phyloP scores from a whole-genome alignment of 148 eudicot species.

The Rhododendron mucronatum region DNA sequence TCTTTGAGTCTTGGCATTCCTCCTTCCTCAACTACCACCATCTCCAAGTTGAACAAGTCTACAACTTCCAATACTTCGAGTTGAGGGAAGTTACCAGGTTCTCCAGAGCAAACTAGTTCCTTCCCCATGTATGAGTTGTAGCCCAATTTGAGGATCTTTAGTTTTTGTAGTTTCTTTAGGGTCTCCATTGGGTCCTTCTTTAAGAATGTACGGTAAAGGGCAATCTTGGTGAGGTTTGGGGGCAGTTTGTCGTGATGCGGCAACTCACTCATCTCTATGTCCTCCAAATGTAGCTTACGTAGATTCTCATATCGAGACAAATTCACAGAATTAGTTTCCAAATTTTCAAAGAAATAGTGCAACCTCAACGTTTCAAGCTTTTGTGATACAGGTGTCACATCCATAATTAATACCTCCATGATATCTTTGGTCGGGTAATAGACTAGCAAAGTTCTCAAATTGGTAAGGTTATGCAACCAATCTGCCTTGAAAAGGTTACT shows the following conservation, averaged over 20 bases:
- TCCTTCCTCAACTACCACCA: no score
- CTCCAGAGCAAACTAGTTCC: no score
- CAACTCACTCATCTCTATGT: not conserved
- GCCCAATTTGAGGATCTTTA: no score
- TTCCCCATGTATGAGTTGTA: no score
- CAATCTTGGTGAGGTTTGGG: conserved; percentile 9
- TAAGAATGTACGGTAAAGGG: not conserved
- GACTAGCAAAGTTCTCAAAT: not conserved
- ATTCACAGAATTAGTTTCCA: not conserved
- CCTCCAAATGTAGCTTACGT: not conserved
- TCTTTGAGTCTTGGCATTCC: no score
- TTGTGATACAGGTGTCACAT: not conserved
- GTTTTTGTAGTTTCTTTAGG: no score
- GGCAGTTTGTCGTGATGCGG: not conserved
- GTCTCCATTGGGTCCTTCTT: no score
- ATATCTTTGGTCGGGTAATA: no score
- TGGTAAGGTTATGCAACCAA: not conserved
- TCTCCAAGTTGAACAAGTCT: accelerated
- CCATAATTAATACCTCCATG: not conserved
- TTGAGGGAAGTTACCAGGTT: no score
- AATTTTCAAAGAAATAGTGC: no score
- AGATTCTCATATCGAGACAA: not conserved
- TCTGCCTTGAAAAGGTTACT: not conserved
- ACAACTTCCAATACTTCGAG: no score
- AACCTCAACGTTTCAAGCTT: not conserved